Conservation (phyloP, 805 yeast species). For the Saturnispora sekii region DNA sequence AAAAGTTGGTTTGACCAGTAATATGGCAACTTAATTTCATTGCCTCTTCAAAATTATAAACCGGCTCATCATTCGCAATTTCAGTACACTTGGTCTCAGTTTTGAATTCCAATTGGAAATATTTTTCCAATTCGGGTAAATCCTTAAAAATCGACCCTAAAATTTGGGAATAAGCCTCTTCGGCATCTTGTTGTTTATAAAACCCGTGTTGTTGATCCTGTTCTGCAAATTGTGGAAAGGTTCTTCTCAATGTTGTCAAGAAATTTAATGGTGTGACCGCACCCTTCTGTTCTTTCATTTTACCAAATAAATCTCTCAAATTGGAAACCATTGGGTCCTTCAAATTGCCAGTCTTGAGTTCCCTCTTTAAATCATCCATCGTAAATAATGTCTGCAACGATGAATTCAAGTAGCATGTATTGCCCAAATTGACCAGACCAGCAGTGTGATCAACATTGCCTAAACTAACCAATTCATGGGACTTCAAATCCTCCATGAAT, state of each 20-base stretch:
- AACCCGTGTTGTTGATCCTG: conserved; percentile 51
- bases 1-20: conserved; percentile 71
- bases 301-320: conserved; percentile 35
- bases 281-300: conserved; percentile 34
- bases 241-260: conserved; percentile 51
- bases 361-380: conserved; percentile 33
- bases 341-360: conserved; percentile 16
- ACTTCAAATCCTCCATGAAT: conserved; percentile 56
- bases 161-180: conserved; percentile 87
- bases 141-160: conserved; percentile 41
- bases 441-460: conserved; percentile 38
- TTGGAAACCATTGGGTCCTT: conserved; percentile 23
- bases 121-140: conserved; percentile 43
- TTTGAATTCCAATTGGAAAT: conserved; percentile 58
- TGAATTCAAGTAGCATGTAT: conserved; percentile 70
- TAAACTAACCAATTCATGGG: conserved; percentile 12
- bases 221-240: conserved; percentile 86
- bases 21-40: conserved; percentile 85
- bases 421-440: conserved; percentile 63
- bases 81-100: conserved; percentile 53
- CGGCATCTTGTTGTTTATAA: conserved; percentile 96
- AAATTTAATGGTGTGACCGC: conserved; percentile 56
- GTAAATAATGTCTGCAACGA: conserved; percentile 49
- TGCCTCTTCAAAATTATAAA: conserved; percentile 43
- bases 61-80: conserved; percentile 36